Conservation (phyloP, 176 grass and related monocot genomes). For the Triticum turgidum region DNA sequence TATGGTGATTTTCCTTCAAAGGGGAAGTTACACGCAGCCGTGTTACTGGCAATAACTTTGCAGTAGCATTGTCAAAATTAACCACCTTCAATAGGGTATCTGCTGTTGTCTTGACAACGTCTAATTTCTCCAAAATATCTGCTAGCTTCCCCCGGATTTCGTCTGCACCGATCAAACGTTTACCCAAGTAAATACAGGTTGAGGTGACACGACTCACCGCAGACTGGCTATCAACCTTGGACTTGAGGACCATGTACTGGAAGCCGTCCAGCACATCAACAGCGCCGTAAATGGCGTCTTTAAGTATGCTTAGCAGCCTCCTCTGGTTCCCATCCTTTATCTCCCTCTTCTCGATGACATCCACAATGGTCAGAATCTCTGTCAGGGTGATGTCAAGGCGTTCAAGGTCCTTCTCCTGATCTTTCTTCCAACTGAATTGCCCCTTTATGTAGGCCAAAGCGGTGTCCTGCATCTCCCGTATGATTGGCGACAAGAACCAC, state of each 20-base stretch:
- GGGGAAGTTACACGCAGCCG: conserved; percentile 35
- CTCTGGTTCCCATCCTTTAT: conserved; percentile 42
- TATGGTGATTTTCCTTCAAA: conserved; percentile 33
- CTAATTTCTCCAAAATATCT: conserved; percentile 46
- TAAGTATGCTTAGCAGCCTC: conserved; percentile 49
- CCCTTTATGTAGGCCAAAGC: conserved; percentile 51
- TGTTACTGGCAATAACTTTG: conserved; percentile 20
- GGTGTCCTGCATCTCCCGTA: conserved; percentile 46
- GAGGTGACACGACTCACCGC: conserved; percentile 9
- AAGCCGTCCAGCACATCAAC: conserved; percentile 66
- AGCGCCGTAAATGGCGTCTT: conserved; percentile 53
- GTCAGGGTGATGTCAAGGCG: conserved; percentile 44
- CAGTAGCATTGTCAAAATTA: conserved; percentile 36
- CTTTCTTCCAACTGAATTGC: conserved; percentile 43
- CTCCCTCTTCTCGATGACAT: conserved; percentile 45
- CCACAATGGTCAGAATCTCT: conserved; percentile 42
- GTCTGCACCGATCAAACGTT: conserved; percentile 24
- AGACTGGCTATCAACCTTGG: conserved; percentile 29
- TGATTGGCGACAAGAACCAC: conserved; percentile 65
- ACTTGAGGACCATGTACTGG: conserved; percentile 48
- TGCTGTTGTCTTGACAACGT: conserved; percentile 40
- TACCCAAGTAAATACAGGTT: conserved; percentile 22
- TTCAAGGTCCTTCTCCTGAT: conserved; percentile 50
- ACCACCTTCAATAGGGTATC: conserved; percentile 48
- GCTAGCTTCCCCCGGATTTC: conserved; percentile 35